A percentile compares a stretch with the other conserved stretches of the same genome.
Conservation (phyloP, 192 early-diverging fungal species). For the Chytriomyces sp. region DNA sequence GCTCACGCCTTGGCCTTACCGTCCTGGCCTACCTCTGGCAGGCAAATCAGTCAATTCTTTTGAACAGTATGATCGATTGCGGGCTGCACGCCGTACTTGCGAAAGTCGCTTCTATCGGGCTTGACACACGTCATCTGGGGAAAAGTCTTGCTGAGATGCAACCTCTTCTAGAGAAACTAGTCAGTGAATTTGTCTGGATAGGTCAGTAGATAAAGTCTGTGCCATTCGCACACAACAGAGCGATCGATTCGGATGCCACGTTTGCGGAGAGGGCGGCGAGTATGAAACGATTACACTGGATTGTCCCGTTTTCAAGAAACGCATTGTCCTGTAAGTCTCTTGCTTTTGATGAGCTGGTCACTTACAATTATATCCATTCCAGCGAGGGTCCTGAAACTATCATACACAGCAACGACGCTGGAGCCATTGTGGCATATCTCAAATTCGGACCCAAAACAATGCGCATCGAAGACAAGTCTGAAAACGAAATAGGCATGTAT, state of each 20-base stretch:
- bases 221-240: conserved; percentile 42
- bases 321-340: conserved; percentile 73
- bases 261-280: conserved; percentile 98
- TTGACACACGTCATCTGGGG: conserved; percentile 63
- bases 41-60: conserved; percentile 77
- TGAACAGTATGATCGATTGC: conserved; percentile 81
- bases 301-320: conserved; percentile 85
- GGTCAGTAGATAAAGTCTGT: neutral
- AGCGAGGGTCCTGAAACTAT: conserved; percentile 75
- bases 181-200: conserved; percentile 34
- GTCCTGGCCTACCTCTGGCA: conserved; percentile 90
- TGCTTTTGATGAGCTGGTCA: neutral
- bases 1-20: conserved; percentile 80
- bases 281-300: conserved; percentile 94
- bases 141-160: conserved; percentile 77
- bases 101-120: conserved; percentile 86
- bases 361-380: neutral
- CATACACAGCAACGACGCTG: conserved; percentile 78
- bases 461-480: conserved; percentile 67
- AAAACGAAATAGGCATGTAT: conserved; percentile 25
- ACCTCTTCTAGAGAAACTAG: conserved; percentile 70
- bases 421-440: conserved; percentile 84
- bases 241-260: conserved; percentile 77
- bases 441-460: conserved; percentile 62
- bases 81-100: conserved; percentile 84